Percentiles rank a stretch among this genome's conserved stretches.
phyloP scores from a whole-genome alignment of 768 basidiomycete genomes.

The Mycena alexandri region DNA sequence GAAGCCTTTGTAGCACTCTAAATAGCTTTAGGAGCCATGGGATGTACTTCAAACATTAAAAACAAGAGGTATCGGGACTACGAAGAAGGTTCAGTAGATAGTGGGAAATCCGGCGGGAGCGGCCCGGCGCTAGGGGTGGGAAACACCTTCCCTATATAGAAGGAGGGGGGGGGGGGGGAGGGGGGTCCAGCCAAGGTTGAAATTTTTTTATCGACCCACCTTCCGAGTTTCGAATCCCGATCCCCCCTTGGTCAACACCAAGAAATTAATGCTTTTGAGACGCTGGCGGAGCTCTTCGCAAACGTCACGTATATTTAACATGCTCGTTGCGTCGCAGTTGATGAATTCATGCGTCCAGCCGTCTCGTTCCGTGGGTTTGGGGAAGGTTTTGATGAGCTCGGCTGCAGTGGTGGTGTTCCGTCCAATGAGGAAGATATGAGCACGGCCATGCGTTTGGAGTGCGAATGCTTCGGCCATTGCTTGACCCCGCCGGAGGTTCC shows the following conservation, averaged over 20 bases:
- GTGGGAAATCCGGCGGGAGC: too few relatives aligned
- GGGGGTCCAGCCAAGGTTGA: too few relatives aligned
- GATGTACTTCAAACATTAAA: too few relatives aligned
- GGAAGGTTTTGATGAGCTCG: conserved; percentile 45
- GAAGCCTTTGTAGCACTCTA: too few relatives aligned
- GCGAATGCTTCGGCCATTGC: conserved; percentile 51
- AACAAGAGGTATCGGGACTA: too few relatives aligned
- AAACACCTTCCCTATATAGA: too few relatives aligned
- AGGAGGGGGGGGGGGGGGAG: too few relatives aligned
- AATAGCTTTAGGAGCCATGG: too few relatives aligned
- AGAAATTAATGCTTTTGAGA: conserved; percentile 50
- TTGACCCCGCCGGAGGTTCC: conserved; percentile 42
- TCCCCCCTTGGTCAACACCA: conserved; percentile 48
- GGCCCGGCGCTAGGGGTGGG: too few relatives aligned
- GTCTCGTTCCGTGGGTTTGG: conserved; percentile 35
- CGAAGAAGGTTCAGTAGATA: too few relatives aligned
- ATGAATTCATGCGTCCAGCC: conserved; percentile 44
- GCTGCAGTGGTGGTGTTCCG: conserved; percentile 50
- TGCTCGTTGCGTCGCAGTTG: conserved; percentile 40
- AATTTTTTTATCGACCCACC: too few relatives aligned
- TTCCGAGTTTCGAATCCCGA: too few relatives aligned
- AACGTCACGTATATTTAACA: conserved; percentile 16
- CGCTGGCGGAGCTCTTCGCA: conserved; percentile 12
- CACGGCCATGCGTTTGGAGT: conserved; percentile 48
- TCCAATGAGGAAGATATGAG: conserved; percentile 53